Evolutionary conservation across 2,329 filamentous ascomycete species (phyloP).

Genomic region (Calonectria pteridis): DNA sequence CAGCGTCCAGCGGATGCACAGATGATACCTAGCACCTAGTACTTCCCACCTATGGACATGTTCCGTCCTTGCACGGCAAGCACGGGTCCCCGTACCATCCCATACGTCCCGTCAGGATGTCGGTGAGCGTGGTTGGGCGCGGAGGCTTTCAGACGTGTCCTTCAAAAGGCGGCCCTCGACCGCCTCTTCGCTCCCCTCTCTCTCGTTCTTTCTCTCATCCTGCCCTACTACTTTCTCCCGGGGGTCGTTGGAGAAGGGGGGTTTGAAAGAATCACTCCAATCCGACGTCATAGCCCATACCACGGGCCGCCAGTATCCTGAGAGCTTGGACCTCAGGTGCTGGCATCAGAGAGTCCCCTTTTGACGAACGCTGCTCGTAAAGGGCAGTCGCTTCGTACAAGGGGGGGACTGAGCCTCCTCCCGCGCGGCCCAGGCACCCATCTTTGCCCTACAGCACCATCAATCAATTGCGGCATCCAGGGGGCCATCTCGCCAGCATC

Average conservation of each 20-base stretch:
- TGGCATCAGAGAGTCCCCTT: constrained; percentile 1
- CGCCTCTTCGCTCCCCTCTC: constrained; percentile 28
- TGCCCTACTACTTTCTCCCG: not conserved
- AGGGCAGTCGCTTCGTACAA: constrained; percentile 6
- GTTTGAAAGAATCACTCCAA: constrained; percentile 15
- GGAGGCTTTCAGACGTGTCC: constrained; percentile 14
- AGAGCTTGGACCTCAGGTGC: constrained; percentile 17
- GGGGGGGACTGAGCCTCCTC: constrained; percentile 16
- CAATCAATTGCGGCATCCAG: not conserved
- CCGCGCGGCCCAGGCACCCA: constrained; percentile 15
- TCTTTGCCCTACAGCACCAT: not conserved
- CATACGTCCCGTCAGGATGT: constrained; percentile 14
- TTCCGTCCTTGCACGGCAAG: constrained; percentile 12
- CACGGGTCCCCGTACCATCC: constrained; percentile 9
- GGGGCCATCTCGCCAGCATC: not conserved
- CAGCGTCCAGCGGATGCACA: not conserved
- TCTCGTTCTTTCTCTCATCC: constrained; percentile 6
- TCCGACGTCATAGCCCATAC: not conserved
- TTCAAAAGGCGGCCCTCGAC: constrained; percentile 29
- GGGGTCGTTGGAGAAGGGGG: constrained; percentile 37
- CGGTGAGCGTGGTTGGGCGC: constrained; percentile 25
- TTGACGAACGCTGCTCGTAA: constrained; percentile 12
- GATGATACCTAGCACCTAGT: constrained; percentile 6
- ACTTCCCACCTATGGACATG: not conserved
- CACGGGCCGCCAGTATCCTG: constrained; percentile 7